phyloP scores from a whole-genome alignment of 257 asterid genomes.

The Solanum clarkiae region DNA sequence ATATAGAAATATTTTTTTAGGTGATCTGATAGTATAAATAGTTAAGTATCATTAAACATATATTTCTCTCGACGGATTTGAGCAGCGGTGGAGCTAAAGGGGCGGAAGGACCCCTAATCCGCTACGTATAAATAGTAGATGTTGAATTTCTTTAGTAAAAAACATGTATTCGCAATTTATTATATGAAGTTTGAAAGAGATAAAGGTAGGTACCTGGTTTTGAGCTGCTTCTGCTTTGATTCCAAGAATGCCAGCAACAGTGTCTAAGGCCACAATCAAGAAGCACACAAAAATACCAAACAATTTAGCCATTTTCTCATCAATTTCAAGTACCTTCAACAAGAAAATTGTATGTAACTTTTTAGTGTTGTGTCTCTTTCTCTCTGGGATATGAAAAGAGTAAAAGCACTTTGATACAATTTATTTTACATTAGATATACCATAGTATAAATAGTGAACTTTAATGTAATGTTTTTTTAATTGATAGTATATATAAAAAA shows the following conservation, averaged over 20 bases:
- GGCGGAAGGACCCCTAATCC: no score
- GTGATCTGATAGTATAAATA: neutral
- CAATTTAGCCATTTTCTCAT: constrained; percentile 33
- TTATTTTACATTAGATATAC: neutral
- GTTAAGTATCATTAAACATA: neutral
- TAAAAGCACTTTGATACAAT: neutral
- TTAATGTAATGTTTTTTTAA: neutral
- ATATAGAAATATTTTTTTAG: neutral
- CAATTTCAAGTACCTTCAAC: neutral
- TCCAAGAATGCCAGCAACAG: constrained; percentile 60
- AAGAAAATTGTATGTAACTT: neutral
- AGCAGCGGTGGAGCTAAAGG: no score
- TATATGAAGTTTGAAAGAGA: neutral
- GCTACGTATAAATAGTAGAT: neutral
- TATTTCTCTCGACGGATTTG: neutral
- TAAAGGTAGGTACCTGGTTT: constrained; percentile 31
- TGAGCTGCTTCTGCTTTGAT: constrained; percentile 78
- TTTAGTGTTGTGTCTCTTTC: neutral
- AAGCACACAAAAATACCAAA: constrained; percentile 51
- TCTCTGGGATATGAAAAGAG: neutral
- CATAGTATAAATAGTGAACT: neutral
- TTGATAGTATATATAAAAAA: neutral
- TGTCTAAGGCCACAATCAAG: constrained; percentile 58
- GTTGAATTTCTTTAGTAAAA: neutral
- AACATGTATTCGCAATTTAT: neutral